Evolutionary conservation across 164 flowering plant genomes (phyloP).

Genomic region (Akebia trifoliata): DNA sequence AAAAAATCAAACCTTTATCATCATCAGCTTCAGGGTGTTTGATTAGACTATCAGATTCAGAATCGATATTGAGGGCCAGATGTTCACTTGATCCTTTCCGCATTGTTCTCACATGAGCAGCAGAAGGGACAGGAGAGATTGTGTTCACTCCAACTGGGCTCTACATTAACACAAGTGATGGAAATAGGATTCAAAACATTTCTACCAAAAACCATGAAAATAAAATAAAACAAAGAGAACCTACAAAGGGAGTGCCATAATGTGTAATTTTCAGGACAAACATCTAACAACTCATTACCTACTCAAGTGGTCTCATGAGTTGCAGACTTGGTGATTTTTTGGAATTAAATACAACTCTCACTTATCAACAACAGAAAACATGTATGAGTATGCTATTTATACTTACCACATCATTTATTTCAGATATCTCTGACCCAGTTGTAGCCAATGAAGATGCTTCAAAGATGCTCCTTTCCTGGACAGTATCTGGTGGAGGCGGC

Average conservation of each 20-base stretch:
- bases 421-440: slow-evolving; percentile 78
- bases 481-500: slow-evolving; percentile 33
- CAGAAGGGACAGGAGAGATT: slow-evolving; percentile 46
- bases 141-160: slow-evolving; percentile 48
- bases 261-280: background rate
- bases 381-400: no score
- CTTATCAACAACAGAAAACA: no score
- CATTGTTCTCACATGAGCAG: slow-evolving; percentile 73
- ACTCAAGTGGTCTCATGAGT: no score
- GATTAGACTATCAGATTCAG: slow-evolving; percentile 60
- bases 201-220: background rate
- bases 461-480: slow-evolving; percentile 58
- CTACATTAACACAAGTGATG: slow-evolving; percentile 33
- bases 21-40: slow-evolving; percentile 55
- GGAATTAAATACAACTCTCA: no score
- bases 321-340: no score
- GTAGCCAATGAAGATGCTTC: slow-evolving; percentile 55
- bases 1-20: slow-evolving; percentile 65
- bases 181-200: background rate
- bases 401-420: slow-evolving; percentile 76
- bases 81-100: slow-evolving; percentile 88
- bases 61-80: slow-evolving; percentile 65
- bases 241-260: background rate
- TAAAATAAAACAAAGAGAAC: background rate
- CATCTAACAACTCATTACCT: background rate